Percentiles rank a stretch among this genome's conserved stretches.
These are phyloP conservation scores for Garcia nutans DNA, from an alignment of 345 rosid species.

Conservation along the genomic window DNA sequence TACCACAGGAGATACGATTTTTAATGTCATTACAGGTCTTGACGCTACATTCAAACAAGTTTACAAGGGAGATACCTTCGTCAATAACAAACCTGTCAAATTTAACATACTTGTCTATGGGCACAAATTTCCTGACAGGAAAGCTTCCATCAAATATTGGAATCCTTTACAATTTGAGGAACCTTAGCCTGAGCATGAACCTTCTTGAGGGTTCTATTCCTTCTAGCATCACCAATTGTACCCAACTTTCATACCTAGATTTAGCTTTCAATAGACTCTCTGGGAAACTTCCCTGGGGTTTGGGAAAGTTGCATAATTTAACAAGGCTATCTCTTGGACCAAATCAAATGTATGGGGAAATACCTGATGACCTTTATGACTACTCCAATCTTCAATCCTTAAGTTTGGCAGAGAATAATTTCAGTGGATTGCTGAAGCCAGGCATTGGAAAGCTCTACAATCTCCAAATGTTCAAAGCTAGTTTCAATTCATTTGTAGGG, in stretches of 20 bases:
- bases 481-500: slow-evolving; percentile 59
- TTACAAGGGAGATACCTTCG: slow-evolving; percentile 60
- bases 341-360: slow-evolving; percentile 61
- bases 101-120: slow-evolving; percentile 58
- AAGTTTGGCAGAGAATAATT: slow-evolving; percentile 44
- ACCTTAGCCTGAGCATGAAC: slow-evolving; percentile 47
- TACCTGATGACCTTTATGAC: slow-evolving; percentile 74
- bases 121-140: slow-evolving; percentile 61
- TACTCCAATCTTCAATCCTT: slow-evolving; percentile 47
- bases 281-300: slow-evolving; percentile 61
- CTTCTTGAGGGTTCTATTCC: slow-evolving; percentile 78
- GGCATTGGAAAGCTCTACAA: slow-evolving; percentile 53
- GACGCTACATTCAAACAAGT: slow-evolving; percentile 66
- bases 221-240: slow-evolving; percentile 65
- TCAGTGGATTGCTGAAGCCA: slow-evolving; percentile 62
- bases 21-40: slow-evolving; percentile 53
- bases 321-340: slow-evolving; percentile 40
- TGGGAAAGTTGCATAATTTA: slow-evolving; percentile 55
- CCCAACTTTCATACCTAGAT: slow-evolving; percentile 42
- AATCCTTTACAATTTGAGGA: slow-evolving; percentile 56
- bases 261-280: slow-evolving; percentile 42
- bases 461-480: slow-evolving; percentile 36
- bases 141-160: slow-evolving; percentile 63
- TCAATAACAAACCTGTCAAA: slow-evolving; percentile 59
- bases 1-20: slow-evolving; percentile 53